These are phyloP conservation scores for Pezicula carpinea DNA, from an alignment of 2,329 filamentous ascomycete genomes.

Conservation along the genomic window DNA sequence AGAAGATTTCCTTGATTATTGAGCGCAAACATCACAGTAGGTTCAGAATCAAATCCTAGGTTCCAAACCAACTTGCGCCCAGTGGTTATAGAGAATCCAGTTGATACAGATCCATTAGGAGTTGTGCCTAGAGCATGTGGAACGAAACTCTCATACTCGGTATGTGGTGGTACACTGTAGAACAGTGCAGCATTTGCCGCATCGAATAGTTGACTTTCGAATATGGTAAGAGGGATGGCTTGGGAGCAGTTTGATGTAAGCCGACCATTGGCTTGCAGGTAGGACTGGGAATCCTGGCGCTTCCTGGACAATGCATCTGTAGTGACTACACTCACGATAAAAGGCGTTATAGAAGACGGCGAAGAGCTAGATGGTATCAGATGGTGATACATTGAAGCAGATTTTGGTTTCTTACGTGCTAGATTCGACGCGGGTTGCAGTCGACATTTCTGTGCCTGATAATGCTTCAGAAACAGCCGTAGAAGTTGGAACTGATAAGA, in stretches of 20 bases:
- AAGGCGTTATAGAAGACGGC: not conserved
- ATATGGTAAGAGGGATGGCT: not conserved
- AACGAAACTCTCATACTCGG: not conserved
- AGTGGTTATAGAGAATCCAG: not conserved
- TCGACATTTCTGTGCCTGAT: not conserved
- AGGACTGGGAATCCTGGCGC: not conserved
- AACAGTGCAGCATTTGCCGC: not conserved
- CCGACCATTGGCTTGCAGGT: not conserved
- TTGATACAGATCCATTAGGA: not conserved
- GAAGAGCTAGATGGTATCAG: not conserved
- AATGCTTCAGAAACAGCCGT: not conserved
- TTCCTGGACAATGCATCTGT: not conserved
- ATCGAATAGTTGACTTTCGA: not conserved
- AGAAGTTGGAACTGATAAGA: too few species aligned
- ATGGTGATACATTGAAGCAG: not conserved
- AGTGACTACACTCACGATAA: not conserved
- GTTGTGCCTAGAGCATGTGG: not conserved
- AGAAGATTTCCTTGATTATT: not conserved
- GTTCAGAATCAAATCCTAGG: not conserved
- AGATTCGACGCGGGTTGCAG: not conserved
- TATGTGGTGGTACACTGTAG: not conserved
- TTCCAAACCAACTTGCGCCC: not conserved
- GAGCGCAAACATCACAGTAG: not conserved
- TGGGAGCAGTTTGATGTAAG: not conserved
- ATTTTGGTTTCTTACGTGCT: not conserved